These are phyloP conservation scores for Alternaria sp. DNA, from an alignment of 2,329 filamentous ascomycete genomes.

Conservation along the genomic window DNA sequence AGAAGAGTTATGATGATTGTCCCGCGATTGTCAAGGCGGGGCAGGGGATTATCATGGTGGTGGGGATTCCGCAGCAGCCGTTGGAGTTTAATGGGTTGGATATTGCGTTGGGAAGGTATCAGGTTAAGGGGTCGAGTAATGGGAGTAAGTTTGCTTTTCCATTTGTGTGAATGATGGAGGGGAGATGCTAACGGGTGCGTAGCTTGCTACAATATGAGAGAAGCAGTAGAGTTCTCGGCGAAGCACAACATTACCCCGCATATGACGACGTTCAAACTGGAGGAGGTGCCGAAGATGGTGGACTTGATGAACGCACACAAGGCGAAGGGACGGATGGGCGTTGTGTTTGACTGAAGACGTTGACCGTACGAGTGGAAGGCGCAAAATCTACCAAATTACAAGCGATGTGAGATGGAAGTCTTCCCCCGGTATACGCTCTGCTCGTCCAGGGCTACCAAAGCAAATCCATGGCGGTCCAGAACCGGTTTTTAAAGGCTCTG, in stretches of 20 bases:
- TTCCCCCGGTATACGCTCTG: not conserved
- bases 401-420: not conserved
- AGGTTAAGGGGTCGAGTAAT: constrained; percentile 41
- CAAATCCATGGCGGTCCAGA: not conserved
- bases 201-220: constrained; percentile 47
- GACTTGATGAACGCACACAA: constrained; percentile 43
- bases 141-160: constrained; percentile 31
- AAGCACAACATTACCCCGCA: constrained; percentile 43
- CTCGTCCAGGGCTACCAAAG: not conserved
- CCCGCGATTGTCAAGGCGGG: constrained; percentile 40
- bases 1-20: constrained; percentile 42
- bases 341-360: constrained; percentile 28
- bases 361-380: not conserved
- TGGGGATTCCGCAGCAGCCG: constrained; percentile 41
- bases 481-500: not conserved
- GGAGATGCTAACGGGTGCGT: constrained; percentile 46
- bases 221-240: constrained; percentile 42
- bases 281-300: constrained; percentile 45
- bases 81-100: constrained; percentile 41
- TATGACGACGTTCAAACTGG: constrained; percentile 35
- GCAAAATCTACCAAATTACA: not conserved
- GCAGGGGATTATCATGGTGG: constrained; percentile 42
- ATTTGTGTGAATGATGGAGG: not conserved
- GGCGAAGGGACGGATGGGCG: constrained; percentile 40
- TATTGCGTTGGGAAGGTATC: constrained; percentile 36